Conservation (phyloP, 208 protist genomes). For the Tetramitus jugosus region DNA sequence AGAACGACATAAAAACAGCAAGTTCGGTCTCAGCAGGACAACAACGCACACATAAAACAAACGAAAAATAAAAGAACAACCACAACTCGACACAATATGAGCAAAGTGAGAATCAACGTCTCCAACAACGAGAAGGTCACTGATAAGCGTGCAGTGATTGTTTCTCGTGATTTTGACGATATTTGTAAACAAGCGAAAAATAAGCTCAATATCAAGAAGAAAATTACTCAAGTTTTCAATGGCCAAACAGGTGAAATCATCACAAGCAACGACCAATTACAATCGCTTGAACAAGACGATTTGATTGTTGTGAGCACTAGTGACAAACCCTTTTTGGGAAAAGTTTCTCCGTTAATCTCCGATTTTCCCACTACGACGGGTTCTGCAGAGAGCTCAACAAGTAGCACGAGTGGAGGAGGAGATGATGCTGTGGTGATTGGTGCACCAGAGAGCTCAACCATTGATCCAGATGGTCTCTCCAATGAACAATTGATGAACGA, state of each 20-base stretch:
- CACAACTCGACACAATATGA: too few species aligned
- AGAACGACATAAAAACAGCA: too few species aligned
- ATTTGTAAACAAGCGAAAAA: background rate
- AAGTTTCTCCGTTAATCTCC: background rate
- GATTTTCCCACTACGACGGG: too few species aligned
- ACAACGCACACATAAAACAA: too few species aligned
- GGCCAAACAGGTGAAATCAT: background rate
- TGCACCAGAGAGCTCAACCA: too few species aligned
- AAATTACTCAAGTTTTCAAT: background rate
- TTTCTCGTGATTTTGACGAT: background rate
- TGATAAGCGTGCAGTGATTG: background rate
- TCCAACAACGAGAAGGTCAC: background rate
- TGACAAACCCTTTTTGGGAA: background rate
- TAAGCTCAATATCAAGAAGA: slow-evolving; percentile 17
- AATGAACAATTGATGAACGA: background rate
- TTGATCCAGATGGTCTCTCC: background rate
- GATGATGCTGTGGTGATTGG: too few species aligned
- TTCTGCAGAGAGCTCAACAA: background rate
- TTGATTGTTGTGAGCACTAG: background rate
- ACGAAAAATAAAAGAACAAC: too few species aligned
- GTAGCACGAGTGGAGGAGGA: background rate
- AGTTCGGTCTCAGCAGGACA: too few species aligned
- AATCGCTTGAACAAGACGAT: background rate
- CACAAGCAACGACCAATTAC: background rate
- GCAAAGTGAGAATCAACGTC: background rate